These are phyloP conservation scores for Blastocystis sp. DNA, from an alignment of 352 stramenopile genomes.

Conservation along the genomic window DNA sequence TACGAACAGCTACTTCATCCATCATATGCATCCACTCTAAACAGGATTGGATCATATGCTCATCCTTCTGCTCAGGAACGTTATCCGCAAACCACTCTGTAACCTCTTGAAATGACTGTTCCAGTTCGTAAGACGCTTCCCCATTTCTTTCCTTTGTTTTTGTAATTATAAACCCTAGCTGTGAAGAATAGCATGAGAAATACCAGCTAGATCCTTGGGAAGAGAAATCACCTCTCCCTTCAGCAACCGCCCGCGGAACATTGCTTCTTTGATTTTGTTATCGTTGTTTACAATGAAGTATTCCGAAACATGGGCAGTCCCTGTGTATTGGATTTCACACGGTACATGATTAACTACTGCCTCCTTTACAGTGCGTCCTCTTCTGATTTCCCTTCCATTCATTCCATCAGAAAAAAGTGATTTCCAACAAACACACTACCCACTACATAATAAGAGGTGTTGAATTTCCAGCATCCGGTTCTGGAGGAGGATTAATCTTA, in stretches of 20 bases:
- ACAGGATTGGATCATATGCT: background rate
- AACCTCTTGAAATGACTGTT: background rate
- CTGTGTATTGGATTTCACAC: slow-evolving; percentile 48
- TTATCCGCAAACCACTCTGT: slow-evolving; percentile 3
- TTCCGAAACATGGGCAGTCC: background rate
- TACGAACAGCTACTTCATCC: background rate
- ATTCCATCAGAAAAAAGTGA: background rate
- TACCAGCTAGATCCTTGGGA: background rate
- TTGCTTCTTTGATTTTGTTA: background rate
- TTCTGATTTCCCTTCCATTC: background rate
- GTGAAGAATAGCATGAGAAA: background rate
- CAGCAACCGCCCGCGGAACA: slow-evolving; percentile 27
- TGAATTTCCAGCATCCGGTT: slow-evolving; percentile 31
- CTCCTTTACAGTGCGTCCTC: background rate
- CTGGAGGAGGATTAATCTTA: slow-evolving; percentile 77
- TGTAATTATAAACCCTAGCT: background rate
- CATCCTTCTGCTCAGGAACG: background rate
- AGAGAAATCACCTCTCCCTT: background rate
- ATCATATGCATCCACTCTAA: background rate
- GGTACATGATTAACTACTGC: background rate
- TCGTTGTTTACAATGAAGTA: slow-evolving; percentile 20
- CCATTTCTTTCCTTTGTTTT: background rate
- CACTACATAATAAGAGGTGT: slow-evolving; percentile 39
- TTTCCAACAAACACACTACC: slow-evolving; percentile 2
- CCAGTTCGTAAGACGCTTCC: background rate